A percentile compares a stretch with the other conserved stretches of the same genome.
Evolutionary conservation across 805 yeast species (phyloP).

Genomic region (Saturnispora mendoncae): DNA sequence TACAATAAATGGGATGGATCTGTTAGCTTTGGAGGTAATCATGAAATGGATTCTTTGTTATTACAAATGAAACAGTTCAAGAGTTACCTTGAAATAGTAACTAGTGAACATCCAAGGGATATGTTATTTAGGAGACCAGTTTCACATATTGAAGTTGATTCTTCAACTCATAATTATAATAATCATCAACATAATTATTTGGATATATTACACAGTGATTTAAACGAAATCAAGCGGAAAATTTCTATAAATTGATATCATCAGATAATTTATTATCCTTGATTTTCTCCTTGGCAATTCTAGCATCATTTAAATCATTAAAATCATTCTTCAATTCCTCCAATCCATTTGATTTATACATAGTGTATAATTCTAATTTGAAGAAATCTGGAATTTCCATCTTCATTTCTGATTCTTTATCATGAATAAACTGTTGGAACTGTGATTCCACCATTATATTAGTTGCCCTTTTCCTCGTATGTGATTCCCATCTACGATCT

Average conservation of each 20-base stretch:
- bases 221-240: slow-evolving; percentile 16
- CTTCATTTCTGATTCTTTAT: slow-evolving; percentile 23
- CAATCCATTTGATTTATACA: slow-evolving; percentile 20
- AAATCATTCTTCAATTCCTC: slow-evolving; percentile 20
- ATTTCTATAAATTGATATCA: slow-evolving; percentile 4
- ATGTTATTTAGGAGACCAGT: slow-evolving; percentile 24
- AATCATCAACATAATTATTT: slow-evolving; percentile 19
- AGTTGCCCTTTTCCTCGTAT: slow-evolving; percentile 32
- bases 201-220: slow-evolving; percentile 23
- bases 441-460: slow-evolving; percentile 20
- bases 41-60: slow-evolving; percentile 30
- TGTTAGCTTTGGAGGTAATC: slow-evolving; percentile 10
- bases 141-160: slow-evolving; percentile 14
- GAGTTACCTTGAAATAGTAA: slow-evolving; percentile 26
- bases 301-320: slow-evolving; percentile 18
- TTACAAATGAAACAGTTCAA: slow-evolving; percentile 28
- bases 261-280: slow-evolving; percentile 11
- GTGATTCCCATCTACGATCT: slow-evolving; percentile 43
- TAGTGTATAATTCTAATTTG: slow-evolving; percentile 20
- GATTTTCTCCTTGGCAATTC: slow-evolving; percentile 15
- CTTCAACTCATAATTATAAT: neutral
- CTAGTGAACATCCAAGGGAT: slow-evolving; percentile 29
- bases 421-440: slow-evolving; percentile 22
- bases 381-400: slow-evolving; percentile 27
- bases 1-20: slow-evolving; percentile 18